phyloP scores from a whole-genome alignment of 2,329 filamentous ascomycete genomes.

The Alternaria sp. region DNA sequence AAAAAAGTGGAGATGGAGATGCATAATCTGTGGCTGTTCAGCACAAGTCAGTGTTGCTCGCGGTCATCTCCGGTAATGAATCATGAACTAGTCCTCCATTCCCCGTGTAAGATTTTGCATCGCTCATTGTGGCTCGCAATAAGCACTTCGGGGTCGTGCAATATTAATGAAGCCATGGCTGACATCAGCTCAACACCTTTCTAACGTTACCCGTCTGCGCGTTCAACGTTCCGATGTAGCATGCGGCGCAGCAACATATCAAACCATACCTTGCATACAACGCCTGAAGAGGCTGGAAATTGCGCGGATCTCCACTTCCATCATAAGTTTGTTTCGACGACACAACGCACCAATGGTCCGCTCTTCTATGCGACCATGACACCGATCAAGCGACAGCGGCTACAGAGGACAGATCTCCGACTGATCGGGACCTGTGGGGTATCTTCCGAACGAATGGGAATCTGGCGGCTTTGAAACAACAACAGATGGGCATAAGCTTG shows the following conservation, averaged over 20 bases:
- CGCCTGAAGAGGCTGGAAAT: neutral
- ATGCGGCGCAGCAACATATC: neutral
- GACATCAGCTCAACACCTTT: neutral
- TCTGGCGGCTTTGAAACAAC: conserved; percentile 12
- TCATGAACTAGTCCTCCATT: neutral
- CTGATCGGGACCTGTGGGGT: conserved; percentile 8
- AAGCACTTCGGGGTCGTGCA: neutral
- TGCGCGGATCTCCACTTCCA: neutral
- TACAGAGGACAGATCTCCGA: conserved; percentile 17
- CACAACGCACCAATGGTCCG: neutral
- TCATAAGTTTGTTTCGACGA: neutral
- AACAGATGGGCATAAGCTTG: conserved; percentile 8
- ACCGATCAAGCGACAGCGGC: conserved; percentile 17
- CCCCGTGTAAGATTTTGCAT: no score
- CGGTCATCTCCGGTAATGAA: neutral
- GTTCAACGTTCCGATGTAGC: neutral
- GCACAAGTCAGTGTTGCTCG: neutral
- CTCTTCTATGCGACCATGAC: conserved; percentile 6
- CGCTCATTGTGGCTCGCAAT: neutral
- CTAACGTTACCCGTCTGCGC: neutral
- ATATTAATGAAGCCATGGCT: neutral
- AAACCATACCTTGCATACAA: neutral
- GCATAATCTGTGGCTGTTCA: neutral
- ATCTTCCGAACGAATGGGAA: conserved; percentile 20
- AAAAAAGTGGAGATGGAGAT: neutral